Evolutionary conservation across 2,329 filamentous ascomycete species (phyloP).

Genomic region (Reticulascus tulasneorum): DNA sequence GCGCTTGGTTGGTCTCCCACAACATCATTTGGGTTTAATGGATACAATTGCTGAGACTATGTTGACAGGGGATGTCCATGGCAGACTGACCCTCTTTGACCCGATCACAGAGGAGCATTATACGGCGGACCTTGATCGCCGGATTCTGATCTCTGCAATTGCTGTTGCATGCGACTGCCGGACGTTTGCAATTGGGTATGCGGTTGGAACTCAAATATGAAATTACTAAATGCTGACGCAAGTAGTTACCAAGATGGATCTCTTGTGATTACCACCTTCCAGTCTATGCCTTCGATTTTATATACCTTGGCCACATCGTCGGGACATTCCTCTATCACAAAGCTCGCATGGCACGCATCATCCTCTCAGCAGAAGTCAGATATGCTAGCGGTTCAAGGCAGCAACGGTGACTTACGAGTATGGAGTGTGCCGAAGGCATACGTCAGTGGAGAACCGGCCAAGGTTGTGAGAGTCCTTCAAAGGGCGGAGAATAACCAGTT

Average conservation of each 20-base stretch:
- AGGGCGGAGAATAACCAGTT: slow-evolving; percentile 68
- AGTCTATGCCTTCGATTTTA: slow-evolving; percentile 88
- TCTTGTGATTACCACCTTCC: slow-evolving; percentile 80
- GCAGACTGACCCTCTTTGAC: slow-evolving; percentile 91
- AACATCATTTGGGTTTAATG: slow-evolving; percentile 7
- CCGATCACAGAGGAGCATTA: slow-evolving; percentile 90
- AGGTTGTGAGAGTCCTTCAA: slow-evolving; percentile 83
- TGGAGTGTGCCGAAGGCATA: slow-evolving; percentile 91
- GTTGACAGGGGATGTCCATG: slow-evolving; percentile 75
- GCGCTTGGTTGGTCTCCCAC: slow-evolving; percentile 71
- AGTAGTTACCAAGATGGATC: slow-evolving; percentile 89
- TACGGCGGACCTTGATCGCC: slow-evolving; percentile 80
- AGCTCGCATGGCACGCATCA: slow-evolving; percentile 91
- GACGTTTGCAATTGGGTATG: slow-evolving; percentile 91
- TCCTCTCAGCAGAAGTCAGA: slow-evolving; percentile 95
- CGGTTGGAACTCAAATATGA: background rate
- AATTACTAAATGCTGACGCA: slow-evolving; percentile 14
- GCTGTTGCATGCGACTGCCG: slow-evolving; percentile 86
- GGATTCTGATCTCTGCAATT: slow-evolving; percentile 90
- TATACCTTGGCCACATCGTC: slow-evolving; percentile 86
- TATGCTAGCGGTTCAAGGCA: slow-evolving; percentile 91
- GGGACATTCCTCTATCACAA: slow-evolving; percentile 81
- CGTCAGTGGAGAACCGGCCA: slow-evolving; percentile 71
- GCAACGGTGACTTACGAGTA: slow-evolving; percentile 86
- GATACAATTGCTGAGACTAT: slow-evolving; percentile 17